A percentile compares a stretch with the other conserved stretches of the same genome.
Evolutionary conservation across 2,329 filamentous ascomycete genomes (phyloP).

Genomic region (Coniella vitis): DNA sequence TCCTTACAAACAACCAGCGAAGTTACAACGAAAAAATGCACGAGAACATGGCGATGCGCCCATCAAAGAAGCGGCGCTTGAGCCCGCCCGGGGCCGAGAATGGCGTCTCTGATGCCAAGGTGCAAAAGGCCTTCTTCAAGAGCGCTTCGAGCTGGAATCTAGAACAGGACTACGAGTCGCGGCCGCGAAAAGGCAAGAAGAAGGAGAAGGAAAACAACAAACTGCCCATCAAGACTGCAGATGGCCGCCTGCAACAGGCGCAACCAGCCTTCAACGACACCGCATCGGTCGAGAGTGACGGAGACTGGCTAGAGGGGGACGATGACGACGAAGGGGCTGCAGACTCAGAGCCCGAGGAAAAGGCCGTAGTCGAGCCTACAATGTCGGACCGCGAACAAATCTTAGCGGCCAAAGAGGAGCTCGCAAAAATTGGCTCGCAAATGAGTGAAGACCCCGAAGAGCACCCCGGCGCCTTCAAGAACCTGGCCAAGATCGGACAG

Average conservation of each 20-base stretch:
- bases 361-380: slow-evolving; percentile 48
- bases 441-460: slow-evolving; percentile 94
- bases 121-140: slow-evolving; percentile 62
- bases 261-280: slow-evolving; percentile 41
- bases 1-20: no score
- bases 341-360: slow-evolving; percentile 34
- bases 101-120: slow-evolving; percentile 27
- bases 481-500: slow-evolving; percentile 65
- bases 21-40: background rate
- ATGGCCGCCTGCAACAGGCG: slow-evolving; percentile 60
- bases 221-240: slow-evolving; percentile 79
- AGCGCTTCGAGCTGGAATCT: slow-evolving; percentile 80
- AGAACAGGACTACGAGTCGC: slow-evolving; percentile 83
- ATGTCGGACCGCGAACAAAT: slow-evolving; percentile 75
- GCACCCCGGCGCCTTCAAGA: slow-evolving; percentile 71
- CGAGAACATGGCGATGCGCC: slow-evolving; percentile 39
- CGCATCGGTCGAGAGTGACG: slow-evolving; percentile 51
- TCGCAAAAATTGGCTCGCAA: slow-evolving; percentile 72
- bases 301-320: slow-evolving; percentile 57
- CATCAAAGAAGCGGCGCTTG: slow-evolving; percentile 52
- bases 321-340: slow-evolving; percentile 44
- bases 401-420: slow-evolving; percentile 79
- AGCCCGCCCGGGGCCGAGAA: slow-evolving; percentile 45
- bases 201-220: slow-evolving; percentile 67
- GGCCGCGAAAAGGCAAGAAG: slow-evolving; percentile 67